Conservation (phyloP, 192 early-diverging fungal species). For the Coemansia sp. region DNA sequence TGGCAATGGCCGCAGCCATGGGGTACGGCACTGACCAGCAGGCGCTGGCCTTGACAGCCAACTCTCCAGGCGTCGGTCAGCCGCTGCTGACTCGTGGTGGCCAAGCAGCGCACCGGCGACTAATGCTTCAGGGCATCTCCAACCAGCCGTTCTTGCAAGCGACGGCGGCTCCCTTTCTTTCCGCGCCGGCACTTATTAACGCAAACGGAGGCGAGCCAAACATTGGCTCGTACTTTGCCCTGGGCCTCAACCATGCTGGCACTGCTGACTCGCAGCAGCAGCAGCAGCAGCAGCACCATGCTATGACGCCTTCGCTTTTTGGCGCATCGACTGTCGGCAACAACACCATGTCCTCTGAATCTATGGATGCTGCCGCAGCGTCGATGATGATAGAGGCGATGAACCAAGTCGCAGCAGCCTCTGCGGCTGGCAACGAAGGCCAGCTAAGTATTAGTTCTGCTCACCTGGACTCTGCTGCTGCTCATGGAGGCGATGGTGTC, state of each 20-base stretch:
- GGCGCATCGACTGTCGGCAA: background rate
- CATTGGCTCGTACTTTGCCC: conserved; percentile 39
- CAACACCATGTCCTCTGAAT: background rate
- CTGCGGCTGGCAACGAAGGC: background rate
- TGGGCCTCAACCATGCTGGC: conserved; percentile 4
- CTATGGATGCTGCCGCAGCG: background rate
- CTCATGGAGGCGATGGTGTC: background rate
- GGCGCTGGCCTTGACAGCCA: background rate
- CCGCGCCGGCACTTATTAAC: conserved; percentile 42
- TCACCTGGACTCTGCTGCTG: background rate
- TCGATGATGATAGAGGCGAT: conserved; percentile 20
- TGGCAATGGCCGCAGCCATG: conserved; percentile 5
- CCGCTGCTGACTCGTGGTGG: background rate
- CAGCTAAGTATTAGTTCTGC: background rate
- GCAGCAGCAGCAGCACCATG: conserved; percentile 2
- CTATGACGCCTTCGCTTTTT: conserved; percentile 11
- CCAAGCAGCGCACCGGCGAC: conserved; percentile 2
- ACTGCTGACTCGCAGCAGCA: background rate
- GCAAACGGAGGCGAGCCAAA: conserved; percentile 40
- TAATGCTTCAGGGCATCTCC: background rate
- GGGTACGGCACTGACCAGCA: conserved; percentile 1
- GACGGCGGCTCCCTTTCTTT: conserved; percentile 30
- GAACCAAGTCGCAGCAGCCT: conserved; percentile 10
- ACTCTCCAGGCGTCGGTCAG: background rate
- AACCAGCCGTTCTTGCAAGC: background rate